These are phyloP conservation scores for Thielaviopsis cerberus DNA, from an alignment of 2,329 filamentous ascomycete species.

Conservation along the genomic window DNA sequence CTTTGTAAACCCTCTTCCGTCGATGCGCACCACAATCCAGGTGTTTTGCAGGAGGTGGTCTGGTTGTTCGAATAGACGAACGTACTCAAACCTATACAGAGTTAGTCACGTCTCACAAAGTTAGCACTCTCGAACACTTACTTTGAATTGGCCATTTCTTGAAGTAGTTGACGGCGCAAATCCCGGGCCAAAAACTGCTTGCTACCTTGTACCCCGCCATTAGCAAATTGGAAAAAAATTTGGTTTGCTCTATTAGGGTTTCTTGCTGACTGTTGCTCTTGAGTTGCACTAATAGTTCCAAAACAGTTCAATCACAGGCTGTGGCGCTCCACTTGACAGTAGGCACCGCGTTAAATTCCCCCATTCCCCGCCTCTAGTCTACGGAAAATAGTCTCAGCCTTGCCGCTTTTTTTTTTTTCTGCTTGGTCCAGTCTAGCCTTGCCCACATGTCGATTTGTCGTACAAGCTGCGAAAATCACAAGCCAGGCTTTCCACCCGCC, in stretches of 20 bases:
- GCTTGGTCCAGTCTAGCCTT: conserved; percentile 8
- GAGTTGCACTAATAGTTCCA: not conserved
- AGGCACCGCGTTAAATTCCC: not conserved
- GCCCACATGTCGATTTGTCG: not conserved
- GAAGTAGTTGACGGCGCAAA: conserved; percentile 3
- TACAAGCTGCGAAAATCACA: not conserved
- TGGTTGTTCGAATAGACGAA: conserved; percentile 69
- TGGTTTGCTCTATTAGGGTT: not conserved
- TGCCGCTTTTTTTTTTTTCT: not conserved
- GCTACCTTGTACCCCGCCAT: not conserved
- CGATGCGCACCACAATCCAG: conserved; percentile 86
- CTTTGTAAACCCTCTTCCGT: conserved; percentile 92
- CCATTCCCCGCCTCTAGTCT: not conserved
- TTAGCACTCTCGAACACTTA: conserved; percentile 15
- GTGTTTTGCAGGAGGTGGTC: conserved; percentile 73
- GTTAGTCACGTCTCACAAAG: not conserved
- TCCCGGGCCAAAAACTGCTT: not conserved
- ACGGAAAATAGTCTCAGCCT: conserved; percentile 7
- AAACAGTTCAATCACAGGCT: not conserved
- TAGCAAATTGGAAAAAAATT: not conserved
- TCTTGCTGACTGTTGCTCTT: not conserved
- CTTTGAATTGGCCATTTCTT: conserved; percentile 41
- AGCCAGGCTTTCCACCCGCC: not conserved
- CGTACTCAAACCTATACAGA: conserved; percentile 65
- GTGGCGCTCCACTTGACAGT: not conserved